Conservation (phyloP, 225 moss, liverwort and hornwort species). For the Ulota crispa region DNA sequence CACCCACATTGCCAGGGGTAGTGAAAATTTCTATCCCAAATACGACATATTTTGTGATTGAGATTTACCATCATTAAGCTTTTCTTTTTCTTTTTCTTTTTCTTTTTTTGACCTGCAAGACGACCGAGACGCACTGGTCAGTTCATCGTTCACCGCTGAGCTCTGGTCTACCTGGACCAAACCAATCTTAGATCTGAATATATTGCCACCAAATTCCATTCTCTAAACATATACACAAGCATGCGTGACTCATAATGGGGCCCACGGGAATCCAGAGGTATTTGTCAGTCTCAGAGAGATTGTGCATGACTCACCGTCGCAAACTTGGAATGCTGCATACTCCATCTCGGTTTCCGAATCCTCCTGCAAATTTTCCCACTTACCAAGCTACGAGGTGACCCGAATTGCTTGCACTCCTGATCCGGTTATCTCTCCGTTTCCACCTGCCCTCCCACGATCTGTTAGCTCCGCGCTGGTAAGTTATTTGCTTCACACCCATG, state of each 20-base stretch:
- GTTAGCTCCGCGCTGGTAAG: neutral
- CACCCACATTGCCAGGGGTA: neutral
- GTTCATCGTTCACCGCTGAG: neutral
- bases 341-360: slow-evolving; percentile 6
- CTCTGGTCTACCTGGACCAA: no score
- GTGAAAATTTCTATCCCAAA: neutral
- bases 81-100: neutral
- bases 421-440: neutral
- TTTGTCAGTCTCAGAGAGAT: neutral
- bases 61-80: neutral
- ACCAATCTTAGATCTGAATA: neutral
- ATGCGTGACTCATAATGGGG: neutral
- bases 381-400: slow-evolving; percentile 10
- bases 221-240: neutral
- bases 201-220: no score
- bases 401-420: slow-evolving; percentile 6
- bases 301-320: neutral
- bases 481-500: neutral
- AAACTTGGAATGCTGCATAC: neutral
- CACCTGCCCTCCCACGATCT: neutral
- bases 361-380: slow-evolving; percentile 1
- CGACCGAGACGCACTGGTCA: rapidly evolving
- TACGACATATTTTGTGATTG: neutral
- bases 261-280: neutral
- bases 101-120: neutral